A percentile compares a stretch with the other conserved stretches of the same genome.
Conservation (phyloP, 495 filamentous ascomycete genomes). For the Talaromyces wortmannii region DNA sequence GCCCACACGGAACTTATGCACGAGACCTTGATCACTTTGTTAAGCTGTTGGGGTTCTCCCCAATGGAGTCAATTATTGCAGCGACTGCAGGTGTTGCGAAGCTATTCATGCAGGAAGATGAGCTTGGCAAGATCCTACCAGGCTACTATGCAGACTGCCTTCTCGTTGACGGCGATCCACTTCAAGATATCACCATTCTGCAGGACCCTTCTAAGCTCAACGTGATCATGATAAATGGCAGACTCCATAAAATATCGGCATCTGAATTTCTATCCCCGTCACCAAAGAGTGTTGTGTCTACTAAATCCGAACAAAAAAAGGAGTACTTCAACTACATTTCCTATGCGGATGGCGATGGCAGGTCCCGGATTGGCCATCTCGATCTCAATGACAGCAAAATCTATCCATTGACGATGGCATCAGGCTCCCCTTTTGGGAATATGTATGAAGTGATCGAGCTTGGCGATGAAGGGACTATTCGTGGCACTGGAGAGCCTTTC, state of each 20-base stretch:
- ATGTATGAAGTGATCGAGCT: slow-evolving; percentile 42
- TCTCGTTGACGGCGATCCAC: slow-evolving; percentile 41
- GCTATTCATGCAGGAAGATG: slow-evolving; percentile 41
- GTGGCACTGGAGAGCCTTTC: slow-evolving; percentile 17
- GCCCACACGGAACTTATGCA: slow-evolving; percentile 44
- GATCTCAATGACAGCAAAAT: slow-evolving; percentile 28
- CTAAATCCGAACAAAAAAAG: background rate
- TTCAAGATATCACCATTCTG: slow-evolving; percentile 36
- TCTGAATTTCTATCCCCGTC: slow-evolving; percentile 64
- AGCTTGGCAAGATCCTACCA: slow-evolving; percentile 40
- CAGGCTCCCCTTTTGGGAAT: slow-evolving; percentile 36
- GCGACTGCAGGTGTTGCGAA: slow-evolving; percentile 41
- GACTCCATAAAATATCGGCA: slow-evolving; percentile 48
- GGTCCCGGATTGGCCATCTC: slow-evolving; percentile 38
- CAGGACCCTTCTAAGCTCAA: slow-evolving; percentile 41
- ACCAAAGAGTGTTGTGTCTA: slow-evolving; percentile 11
- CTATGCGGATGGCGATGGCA: slow-evolving; percentile 11
- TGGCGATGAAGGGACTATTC: slow-evolving; percentile 2
- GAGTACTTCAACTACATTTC: slow-evolving; percentile 13
- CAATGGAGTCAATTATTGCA: slow-evolving; percentile 39
- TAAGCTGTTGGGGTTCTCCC: slow-evolving; percentile 43
- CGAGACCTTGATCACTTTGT: slow-evolving; percentile 44
- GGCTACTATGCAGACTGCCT: slow-evolving; percentile 42
- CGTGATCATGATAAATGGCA: slow-evolving; percentile 41
- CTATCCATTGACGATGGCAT: slow-evolving; percentile 38